phyloP scores from a whole-genome alignment of 2,329 filamentous ascomycete genomes.

The Epichloe aotearoae region DNA sequence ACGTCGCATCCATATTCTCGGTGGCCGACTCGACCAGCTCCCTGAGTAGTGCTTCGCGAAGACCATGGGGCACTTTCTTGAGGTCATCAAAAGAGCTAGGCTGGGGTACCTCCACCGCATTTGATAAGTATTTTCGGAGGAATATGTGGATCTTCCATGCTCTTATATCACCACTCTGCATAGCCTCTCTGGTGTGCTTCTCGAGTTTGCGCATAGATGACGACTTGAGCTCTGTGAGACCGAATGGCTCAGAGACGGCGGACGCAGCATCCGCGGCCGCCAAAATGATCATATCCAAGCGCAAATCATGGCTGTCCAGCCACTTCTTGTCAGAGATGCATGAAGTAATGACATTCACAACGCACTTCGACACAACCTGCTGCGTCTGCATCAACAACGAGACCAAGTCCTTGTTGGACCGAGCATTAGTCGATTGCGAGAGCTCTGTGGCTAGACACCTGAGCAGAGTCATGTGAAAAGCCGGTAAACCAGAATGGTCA shows the following conservation, averaged over 20 bases:
- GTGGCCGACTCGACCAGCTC: conserved; percentile 20
- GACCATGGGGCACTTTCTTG: conserved; percentile 14
- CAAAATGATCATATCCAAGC: conserved; percentile 16
- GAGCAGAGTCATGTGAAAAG: conserved; percentile 22
- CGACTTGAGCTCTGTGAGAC: conserved; percentile 14
- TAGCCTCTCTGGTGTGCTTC: conserved; percentile 19
- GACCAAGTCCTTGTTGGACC: conserved; percentile 12
- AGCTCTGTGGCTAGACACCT: conserved; percentile 20
- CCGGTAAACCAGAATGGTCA: conserved; percentile 9
- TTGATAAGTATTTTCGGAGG: conserved; percentile 24
- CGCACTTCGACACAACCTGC: conserved; percentile 14
- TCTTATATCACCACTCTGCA: conserved; percentile 22
- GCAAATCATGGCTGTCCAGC: conserved; percentile 11
- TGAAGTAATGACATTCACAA: conserved; percentile 14
- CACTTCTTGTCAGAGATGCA: conserved; percentile 20
- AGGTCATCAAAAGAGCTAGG: conserved; percentile 22
- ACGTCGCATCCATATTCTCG: conserved; percentile 16
- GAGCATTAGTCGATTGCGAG: conserved; percentile 14
- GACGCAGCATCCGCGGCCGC: conserved; percentile 21
- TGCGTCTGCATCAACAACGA: conserved; percentile 14
- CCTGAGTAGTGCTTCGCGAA: conserved; percentile 20
- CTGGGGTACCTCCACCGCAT: conserved; percentile 17
- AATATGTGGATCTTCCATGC: conserved; percentile 36
- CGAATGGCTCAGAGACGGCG: conserved; percentile 11
- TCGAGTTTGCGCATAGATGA: conserved; percentile 23